Evolutionary conservation across 768 basidiomycete genomes (phyloP), one percentile per base, ranked within the genome.

Genomic region (Phaeotremella skinneri): DNA sequence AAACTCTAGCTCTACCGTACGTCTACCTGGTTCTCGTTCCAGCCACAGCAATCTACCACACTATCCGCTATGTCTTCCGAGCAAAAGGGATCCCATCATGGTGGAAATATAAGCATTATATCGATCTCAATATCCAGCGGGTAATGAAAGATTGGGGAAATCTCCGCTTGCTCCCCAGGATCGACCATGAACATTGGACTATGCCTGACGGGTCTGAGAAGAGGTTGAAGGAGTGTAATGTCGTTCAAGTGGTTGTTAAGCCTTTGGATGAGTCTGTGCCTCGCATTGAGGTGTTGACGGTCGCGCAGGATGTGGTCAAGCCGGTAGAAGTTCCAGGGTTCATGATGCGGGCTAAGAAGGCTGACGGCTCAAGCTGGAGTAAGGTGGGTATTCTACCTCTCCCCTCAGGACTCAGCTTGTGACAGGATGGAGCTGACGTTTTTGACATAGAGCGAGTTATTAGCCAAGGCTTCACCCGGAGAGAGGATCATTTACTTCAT

Each of bases 271-370:
- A 45, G 11, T 11, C 13, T 9, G 43, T 45, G 6, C 43, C 43
- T 20, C 11, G 43, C 6, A 23, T 45, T 13, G 43, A 45, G 43
- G 43, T 45, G 13, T 45, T 45, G 43, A 7, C 7, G 13, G 43
- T 45, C 21, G 43, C 43, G 13, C 11, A 21, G 21, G 43, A 45
- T 23, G 43, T 45, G 7, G 43, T 45, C 23, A 7, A 20, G 23
- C 43, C 43, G 13, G 43, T 45, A 6, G 13, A 45, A 45, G 43
- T 45, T 45, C 43, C 43, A 6, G 43, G 43, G 6, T 45, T 45
- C 43, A 45, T 45, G 43, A 45, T 45, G 11, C 7, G 20, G 11
- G 43, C 23, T 23, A 45, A 45, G 20, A 45, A 45, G 21, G 11
- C 7, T 7, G 43, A 45, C 21, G 43, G 43, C 13, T 45, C 43